Evolutionary conservation across 2,329 filamentous ascomycete genomes (phyloP).

Genomic region (Aspergillus glaucus): DNA sequence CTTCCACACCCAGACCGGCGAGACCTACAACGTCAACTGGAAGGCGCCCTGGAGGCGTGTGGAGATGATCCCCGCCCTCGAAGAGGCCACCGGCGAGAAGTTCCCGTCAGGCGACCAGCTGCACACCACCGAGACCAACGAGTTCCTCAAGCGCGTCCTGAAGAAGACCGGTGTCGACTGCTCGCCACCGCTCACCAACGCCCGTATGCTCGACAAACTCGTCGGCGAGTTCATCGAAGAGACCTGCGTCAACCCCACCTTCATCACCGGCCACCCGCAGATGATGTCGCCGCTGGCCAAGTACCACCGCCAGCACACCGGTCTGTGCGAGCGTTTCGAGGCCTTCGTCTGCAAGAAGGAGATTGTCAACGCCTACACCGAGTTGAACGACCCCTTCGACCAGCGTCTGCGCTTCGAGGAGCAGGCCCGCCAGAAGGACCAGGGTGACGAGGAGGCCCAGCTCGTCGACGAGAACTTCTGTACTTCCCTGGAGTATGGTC

Average conservation of each 20-base stretch:
- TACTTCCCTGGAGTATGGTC: constrained; percentile 77
- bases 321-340: constrained; percentile 94
- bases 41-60: constrained; percentile 86
- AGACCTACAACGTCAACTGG: constrained; percentile 92
- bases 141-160: constrained; percentile 76
- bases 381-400: constrained; percentile 95
- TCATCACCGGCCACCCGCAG: constrained; percentile 75
- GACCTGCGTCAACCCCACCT: constrained; percentile 87
- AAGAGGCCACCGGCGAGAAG: constrained; percentile 83
- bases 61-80: constrained; percentile 91
- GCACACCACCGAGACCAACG: constrained; percentile 81
- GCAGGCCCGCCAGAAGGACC: constrained; percentile 90
- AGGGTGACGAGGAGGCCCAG: constrained; percentile 96
- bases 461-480: constrained; percentile 94
- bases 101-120: constrained; percentile 86
- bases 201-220: constrained; percentile 93
- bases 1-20: constrained; percentile 80
- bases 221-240: constrained; percentile 93
- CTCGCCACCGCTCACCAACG: constrained; percentile 82
- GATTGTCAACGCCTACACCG: constrained; percentile 93
- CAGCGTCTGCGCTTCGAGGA: constrained; percentile 89
- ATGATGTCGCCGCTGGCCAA: constrained; percentile 97
- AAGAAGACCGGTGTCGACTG: constrained; percentile 90
- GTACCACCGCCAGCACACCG: constrained; percentile 73
- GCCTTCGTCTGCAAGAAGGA: constrained; percentile 97